phyloP scores from a whole-genome alignment of 164 flowering plant genomes.

The Vitis riparia region DNA sequence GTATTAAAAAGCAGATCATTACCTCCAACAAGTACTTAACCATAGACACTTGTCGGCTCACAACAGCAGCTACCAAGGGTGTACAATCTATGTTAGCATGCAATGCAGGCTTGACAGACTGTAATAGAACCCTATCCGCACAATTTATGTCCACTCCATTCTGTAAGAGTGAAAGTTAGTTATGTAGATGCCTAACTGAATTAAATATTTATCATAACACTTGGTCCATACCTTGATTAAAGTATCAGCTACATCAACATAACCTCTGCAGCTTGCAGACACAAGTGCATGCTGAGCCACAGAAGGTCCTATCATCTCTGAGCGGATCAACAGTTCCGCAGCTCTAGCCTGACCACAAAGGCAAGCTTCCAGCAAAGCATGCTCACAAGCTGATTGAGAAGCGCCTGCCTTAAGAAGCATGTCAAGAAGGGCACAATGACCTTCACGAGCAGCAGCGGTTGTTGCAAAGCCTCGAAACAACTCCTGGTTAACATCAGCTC shows the following conservation, averaged over 20 bases:
- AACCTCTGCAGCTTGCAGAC: conserved; percentile 14
- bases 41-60: conserved; percentile 10
- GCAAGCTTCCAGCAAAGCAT: conserved; percentile 16
- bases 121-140: conserved; percentile 10
- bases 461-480: conserved; percentile 16
- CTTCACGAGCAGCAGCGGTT: conserved; percentile 16
- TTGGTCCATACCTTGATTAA: conserved; percentile 6
- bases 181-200: neutral
- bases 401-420: conserved; percentile 17
- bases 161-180: conserved; percentile 4
- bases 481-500: conserved; percentile 15
- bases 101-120: conserved; percentile 10
- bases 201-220: neutral
- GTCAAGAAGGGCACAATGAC: conserved; percentile 14
- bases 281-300: conserved; percentile 15
- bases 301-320: conserved; percentile 11
- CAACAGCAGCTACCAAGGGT: conserved; percentile 13
- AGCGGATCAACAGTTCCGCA: conserved; percentile 12
- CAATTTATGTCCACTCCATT: conserved; percentile 11
- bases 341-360: conserved; percentile 3
- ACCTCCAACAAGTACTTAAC: conserved; percentile 13
- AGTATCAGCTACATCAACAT: conserved; percentile 5
- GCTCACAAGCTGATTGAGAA: conserved; percentile 11
- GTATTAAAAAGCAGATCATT: neutral
- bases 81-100: conserved; percentile 16